Base-by-base conservation (phyloP, 169 alveolate genomes). In the Ichthyophthirius multifiliis region DNA sequence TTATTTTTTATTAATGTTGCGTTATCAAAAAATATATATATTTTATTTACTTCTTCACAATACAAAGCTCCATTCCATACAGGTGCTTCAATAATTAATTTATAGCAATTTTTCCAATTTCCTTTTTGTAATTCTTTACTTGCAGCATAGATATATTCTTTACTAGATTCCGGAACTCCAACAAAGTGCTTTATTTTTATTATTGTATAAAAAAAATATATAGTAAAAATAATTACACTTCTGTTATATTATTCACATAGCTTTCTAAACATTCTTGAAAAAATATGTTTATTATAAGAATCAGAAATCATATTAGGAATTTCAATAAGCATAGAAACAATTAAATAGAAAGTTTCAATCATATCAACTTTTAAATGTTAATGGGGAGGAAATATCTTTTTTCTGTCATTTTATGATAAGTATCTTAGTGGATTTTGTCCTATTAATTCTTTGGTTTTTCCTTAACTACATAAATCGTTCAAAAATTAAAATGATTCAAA, bases 81-180 rank as follows among this genome's bases (percentile, higher is more conserved):
- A 55, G 71, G 23, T 39, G 31, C 31, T 27, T 55, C 13, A 9
- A 23, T 5, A 23, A 55, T 34, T 34, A 15, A 55, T 2, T 55
- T 39, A 23, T 55, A 55, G 5, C 71, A 55, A 20, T 18, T n/a
- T 39, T 55, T 55, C 71, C 71, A 55, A 10, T 16, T 13, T 55
- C 71, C 71, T 39, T 55, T 55, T 55, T 55, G 18, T 55, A 55
- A 55, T 55, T 55, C 71, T 27, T 55, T 55, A 27, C 43, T 55
- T 12, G 71, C 71, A 23, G 23, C 23, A 23, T 2, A 55, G 39
- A 55, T 27, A 10, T 27, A 55, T 4, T 55, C 71, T 55, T 39
- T 55, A 23, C 31, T 55, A 27, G 23, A 39, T 55, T 55, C 71
- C 23, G 71, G 71, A 27, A 39, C 43, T 55, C 43, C 23, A 15